These are phyloP conservation scores for Pholiota microspora DNA, from an alignment of 768 basidiomycete species.

Conservation along the genomic window DNA sequence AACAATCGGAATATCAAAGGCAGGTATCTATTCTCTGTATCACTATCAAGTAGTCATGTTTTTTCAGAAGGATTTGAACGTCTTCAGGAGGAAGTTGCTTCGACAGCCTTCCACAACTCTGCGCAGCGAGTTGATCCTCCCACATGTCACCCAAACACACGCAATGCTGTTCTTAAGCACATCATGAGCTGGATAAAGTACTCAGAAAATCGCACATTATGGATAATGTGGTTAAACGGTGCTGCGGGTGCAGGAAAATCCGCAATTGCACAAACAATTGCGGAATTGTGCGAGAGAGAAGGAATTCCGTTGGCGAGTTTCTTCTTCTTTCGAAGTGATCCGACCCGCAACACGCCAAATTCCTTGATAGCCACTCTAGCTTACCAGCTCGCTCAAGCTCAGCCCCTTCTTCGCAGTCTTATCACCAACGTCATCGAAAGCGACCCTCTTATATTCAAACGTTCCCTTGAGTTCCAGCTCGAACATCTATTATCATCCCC, in stretches of 20 bases:
- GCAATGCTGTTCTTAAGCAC: conserved; percentile 5
- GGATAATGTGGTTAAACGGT: conserved; percentile 12
- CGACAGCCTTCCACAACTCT: conserved; percentile 10
- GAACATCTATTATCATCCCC: conserved; percentile 1
- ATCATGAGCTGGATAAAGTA: conserved; percentile 5
- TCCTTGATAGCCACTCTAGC: conserved; percentile 8
- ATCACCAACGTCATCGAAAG: conserved; percentile 1
- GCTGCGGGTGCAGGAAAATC: conserved; percentile 13
- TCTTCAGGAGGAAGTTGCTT: neutral
- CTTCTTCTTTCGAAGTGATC: conserved; percentile 13
- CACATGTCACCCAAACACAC: conserved; percentile 13
- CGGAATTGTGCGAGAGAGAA: conserved; percentile 6
- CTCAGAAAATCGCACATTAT: neutral
- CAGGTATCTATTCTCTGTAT: neutral
- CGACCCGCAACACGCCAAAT: conserved; percentile 3
- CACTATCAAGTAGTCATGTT: no score
- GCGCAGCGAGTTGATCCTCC: conserved; percentile 8
- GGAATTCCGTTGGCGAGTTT: conserved; percentile 10
- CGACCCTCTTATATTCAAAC: conserved; percentile 9
- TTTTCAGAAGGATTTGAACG: neutral
- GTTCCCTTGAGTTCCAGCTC: conserved; percentile 4
- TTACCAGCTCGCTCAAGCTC: conserved; percentile 2
- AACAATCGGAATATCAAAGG: neutral
- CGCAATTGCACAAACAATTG: conserved; percentile 13
- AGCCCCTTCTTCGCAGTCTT: conserved; percentile 1